These are phyloP conservation scores for Diophrys sp. DNA, from an alignment of 73 alveolate genomes.

Conservation along the genomic window DNA sequence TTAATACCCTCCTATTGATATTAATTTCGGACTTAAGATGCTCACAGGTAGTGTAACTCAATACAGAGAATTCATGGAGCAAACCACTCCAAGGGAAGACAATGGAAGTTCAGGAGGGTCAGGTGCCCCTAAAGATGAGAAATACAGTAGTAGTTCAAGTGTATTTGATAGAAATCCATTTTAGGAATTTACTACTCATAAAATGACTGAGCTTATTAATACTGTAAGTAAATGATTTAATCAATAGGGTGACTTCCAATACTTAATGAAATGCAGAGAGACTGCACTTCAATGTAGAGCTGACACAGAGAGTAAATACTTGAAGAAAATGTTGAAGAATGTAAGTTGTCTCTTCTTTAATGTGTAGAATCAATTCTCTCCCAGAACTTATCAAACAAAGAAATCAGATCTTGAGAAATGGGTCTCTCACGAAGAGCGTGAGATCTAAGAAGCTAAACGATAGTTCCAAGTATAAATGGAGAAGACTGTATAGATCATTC, in stretches of 20 bases:
- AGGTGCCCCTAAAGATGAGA: not conserved
- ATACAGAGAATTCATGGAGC: not conserved
- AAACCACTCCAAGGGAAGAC: not conserved
- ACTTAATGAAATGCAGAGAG: not conserved
- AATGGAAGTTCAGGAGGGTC: not conserved
- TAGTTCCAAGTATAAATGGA: constrained; percentile 28
- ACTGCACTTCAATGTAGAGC: not conserved
- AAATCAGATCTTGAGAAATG: constrained; percentile 37
- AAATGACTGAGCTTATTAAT: not conserved
- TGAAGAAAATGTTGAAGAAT: not conserved
- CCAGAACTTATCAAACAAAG: constrained; percentile 26
- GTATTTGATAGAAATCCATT: not conserved
- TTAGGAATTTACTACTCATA: not conserved
- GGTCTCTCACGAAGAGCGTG: constrained; percentile 49
- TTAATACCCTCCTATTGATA: not conserved
- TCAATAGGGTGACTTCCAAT: not conserved
- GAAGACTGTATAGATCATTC: constrained; percentile 30
- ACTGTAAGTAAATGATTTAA: too few species aligned
- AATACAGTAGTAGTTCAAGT: not conserved
- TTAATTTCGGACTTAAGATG: not conserved
- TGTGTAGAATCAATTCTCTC: constrained; percentile 37
- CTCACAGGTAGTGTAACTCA: not conserved
- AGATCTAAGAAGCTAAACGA: constrained; percentile 32
- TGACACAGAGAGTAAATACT: not conserved
- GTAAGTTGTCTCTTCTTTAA: too few species aligned